Percentiles rank a stretch among this genome's conserved stretches.
Conservation (phyloP, 2,329 filamentous ascomycete genomes). For the Xylaria polymorpha region DNA sequence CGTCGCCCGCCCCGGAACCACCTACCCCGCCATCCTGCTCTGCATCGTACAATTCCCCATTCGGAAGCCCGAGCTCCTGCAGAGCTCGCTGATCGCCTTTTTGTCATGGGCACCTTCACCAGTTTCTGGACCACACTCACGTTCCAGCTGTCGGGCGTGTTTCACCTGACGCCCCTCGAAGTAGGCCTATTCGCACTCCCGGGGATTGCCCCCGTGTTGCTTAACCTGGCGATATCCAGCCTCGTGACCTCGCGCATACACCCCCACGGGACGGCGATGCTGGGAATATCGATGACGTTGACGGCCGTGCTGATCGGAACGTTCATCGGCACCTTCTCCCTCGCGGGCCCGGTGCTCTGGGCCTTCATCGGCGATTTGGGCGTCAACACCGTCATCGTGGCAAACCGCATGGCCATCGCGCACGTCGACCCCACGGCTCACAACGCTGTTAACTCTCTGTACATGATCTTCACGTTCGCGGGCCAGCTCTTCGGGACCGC, state of each 20-base stretch:
- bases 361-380: slow-evolving; percentile 51
- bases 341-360: slow-evolving; percentile 50
- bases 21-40: slow-evolving; percentile 73
- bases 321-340: slow-evolving; percentile 50
- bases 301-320: slow-evolving; percentile 45
- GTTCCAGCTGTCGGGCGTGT: slow-evolving; percentile 47
- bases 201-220: slow-evolving; percentile 46
- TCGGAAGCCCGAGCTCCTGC: slow-evolving; percentile 74
- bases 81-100: slow-evolving; percentile 75
- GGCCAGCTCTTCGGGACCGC: slow-evolving; percentile 52
- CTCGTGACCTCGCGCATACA: slow-evolving; percentile 45
- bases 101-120: slow-evolving; percentile 65
- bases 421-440: slow-evolving; percentile 48
- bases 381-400: slow-evolving; percentile 49
- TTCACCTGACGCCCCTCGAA: slow-evolving; percentile 44
- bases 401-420: slow-evolving; percentile 50
- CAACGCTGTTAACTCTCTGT: slow-evolving; percentile 54
- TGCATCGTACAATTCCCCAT: slow-evolving; percentile 73
- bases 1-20: slow-evolving; percentile 74
- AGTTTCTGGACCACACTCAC: slow-evolving; percentile 62
- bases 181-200: slow-evolving; percentile 49
- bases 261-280: slow-evolving; percentile 43
- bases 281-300: slow-evolving; percentile 41
- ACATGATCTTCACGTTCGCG: slow-evolving; percentile 51
- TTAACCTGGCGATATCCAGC: slow-evolving; percentile 46